Base-by-base conservation (phyloP, 139 green algal genomes). In the Parachlorella kessleri region DNA sequence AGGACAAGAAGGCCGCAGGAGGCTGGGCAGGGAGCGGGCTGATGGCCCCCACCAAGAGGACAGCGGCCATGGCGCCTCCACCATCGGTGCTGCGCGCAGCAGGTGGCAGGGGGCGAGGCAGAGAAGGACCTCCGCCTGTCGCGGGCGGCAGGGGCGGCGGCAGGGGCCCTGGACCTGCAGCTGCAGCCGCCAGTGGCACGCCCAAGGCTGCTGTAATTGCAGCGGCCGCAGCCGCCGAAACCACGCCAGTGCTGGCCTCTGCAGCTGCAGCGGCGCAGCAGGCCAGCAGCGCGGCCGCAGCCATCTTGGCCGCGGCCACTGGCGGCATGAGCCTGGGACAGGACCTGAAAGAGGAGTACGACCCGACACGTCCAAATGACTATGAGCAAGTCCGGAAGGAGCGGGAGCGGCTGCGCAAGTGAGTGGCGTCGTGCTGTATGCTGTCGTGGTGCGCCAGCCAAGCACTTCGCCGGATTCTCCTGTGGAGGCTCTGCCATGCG, bases 351-450 rank as follows among this genome's bases (percentile, higher is more conserved):
- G 86, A 96, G 18, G 95, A 98, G 82, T 98, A 99, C 72, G 93
- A 98, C 77, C 95, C 95, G 1, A 87, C 88, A 24, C 84, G 83
- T 23, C 95, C 95, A 10, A 98, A 98, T 70, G 93, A 98, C 73
- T 99, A 98, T 68, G 93, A 98, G 32, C 89, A 89, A 40, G 85
- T 95, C 36, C 39, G 76, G 1, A 42, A 67, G 1, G 42, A 75
- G 24, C 77, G 80, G n/a, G 84, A 89, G 55, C 39, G 37, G 38
- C 68, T 78, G 76, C 75, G 75, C 23, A 68, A 33, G 63, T 33
- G 63, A 59, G 48, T 14, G 48, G 48, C 48, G 48, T 18, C 14
- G 48, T 59, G 48, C 48, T 59, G 48, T 14, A 18, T 59, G 48
- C n/a, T n/a, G n/a, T n/a, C n/a, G n/a, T n/a, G n/a, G n/a, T n/a